A percentile compares a stretch with the other conserved stretches of the same genome.
Conservation (phyloP, 2,329 filamentous ascomycete species). For the Rugonectria rugulosa region DNA sequence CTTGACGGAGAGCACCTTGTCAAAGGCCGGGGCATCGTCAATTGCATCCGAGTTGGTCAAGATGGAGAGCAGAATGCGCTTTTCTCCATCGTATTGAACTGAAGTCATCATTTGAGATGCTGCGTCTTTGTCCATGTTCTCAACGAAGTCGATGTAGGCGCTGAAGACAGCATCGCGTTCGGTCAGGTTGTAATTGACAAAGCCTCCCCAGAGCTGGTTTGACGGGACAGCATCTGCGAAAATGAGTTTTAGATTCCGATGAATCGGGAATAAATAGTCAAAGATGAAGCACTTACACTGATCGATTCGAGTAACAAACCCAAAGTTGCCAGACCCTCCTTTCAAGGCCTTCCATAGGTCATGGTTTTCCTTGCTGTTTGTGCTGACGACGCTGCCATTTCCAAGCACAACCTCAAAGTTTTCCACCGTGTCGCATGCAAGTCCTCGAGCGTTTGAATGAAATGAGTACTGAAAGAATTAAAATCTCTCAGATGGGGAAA, state of each 20-base stretch:
- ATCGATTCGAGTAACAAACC: constrained; percentile 45
- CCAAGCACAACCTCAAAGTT: constrained; percentile 54
- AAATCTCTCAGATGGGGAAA: background rate
- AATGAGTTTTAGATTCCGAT: no score
- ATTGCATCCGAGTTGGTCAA: constrained; percentile 40
- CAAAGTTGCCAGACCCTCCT: constrained; percentile 57
- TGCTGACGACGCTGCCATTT: constrained; percentile 50
- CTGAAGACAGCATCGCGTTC: constrained; percentile 37
- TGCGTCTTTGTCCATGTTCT: constrained; percentile 36
- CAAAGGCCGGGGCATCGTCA: constrained; percentile 34
- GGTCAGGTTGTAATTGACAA: constrained; percentile 34
- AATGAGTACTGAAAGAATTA: constrained; percentile 38
- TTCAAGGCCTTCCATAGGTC: constrained; percentile 56
- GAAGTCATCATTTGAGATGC: constrained; percentile 42
- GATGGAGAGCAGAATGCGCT: constrained; percentile 29
- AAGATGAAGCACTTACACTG: no score
- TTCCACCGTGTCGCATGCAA: constrained; percentile 50
- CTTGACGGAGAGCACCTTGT: constrained; percentile 28
- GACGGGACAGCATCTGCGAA: constrained; percentile 28
- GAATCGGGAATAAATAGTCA: no score
- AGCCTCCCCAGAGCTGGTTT: constrained; percentile 41
- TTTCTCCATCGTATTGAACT: constrained; percentile 29
- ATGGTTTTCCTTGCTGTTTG: constrained; percentile 44
- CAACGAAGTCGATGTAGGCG: constrained; percentile 39
- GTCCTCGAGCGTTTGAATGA: constrained; percentile 44